Evolutionary conservation across 805 yeast species (phyloP).

Genomic region (Ogataea neopini): DNA sequence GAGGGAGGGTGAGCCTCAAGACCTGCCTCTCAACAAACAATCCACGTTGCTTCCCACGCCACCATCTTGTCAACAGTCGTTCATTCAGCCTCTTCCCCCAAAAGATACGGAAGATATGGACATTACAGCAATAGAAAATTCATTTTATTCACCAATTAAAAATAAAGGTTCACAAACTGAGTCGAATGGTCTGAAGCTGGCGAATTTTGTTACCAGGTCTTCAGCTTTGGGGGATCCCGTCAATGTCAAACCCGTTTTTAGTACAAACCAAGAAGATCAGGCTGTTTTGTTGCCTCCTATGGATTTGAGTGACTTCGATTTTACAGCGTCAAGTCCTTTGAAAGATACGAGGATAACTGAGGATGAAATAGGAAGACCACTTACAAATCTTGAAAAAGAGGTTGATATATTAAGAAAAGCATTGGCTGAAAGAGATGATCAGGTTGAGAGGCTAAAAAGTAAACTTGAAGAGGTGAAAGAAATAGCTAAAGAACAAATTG

Average conservation of each 20-base stretch:
- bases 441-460: background rate
- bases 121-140: slow-evolving; percentile 8
- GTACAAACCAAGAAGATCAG: no score
- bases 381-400: background rate
- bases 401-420: background rate
- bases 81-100: background rate
- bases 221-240: no score
- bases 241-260: no score
- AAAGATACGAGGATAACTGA: background rate
- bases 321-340: background rate
- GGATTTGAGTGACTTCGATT: background rate
- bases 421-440: background rate
- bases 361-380: background rate
- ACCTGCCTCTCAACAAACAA: no score
- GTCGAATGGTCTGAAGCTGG: no score
- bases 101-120: background rate
- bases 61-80: background rate
- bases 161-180: background rate
- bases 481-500: background rate
- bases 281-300: no score
- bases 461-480: background rate
- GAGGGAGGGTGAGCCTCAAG: no score
- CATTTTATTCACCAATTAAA: slow-evolving; percentile 2
- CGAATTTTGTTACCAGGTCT: no score
- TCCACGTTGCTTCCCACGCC: background rate